These are phyloP conservation scores for Wallacemonas rigidus DNA, from an alignment of 208 protist genomes.

Conservation along the genomic window DNA sequence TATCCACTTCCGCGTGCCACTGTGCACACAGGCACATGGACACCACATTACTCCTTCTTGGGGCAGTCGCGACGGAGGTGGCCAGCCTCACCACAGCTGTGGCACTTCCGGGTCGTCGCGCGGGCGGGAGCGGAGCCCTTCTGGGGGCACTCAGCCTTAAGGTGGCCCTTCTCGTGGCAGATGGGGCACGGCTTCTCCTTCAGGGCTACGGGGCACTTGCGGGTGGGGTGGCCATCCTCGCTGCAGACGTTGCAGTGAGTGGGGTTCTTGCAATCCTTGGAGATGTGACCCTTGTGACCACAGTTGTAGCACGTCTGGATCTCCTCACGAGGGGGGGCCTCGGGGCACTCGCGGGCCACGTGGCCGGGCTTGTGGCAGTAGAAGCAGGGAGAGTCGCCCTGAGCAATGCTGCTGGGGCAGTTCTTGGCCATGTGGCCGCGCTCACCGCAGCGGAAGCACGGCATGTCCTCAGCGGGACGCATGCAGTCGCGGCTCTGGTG, in stretches of 20 bases:
- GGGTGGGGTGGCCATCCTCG: slow-evolving; percentile 77
- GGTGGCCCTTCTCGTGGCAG: slow-evolving; percentile 83
- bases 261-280: slow-evolving; percentile 71
- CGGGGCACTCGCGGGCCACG: slow-evolving; percentile 82
- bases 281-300: slow-evolving; percentile 78
- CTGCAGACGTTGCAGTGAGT: slow-evolving; percentile 84
- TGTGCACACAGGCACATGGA: neutral
- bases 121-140: slow-evolving; percentile 15
- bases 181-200: slow-evolving; percentile 61
- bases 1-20: neutral
- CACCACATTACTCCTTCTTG: slow-evolving; percentile 23
- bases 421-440: slow-evolving; percentile 78
- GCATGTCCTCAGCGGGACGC: slow-evolving; percentile 38
- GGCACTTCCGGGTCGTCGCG: slow-evolving; percentile 42
- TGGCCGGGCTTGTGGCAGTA: slow-evolving; percentile 89
- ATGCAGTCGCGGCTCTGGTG: slow-evolving; percentile 84
- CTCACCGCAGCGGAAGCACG: slow-evolving; percentile 85
- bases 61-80: slow-evolving; percentile 77
- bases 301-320: slow-evolving; percentile 82
- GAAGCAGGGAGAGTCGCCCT: slow-evolving; percentile 80
- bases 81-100: slow-evolving; percentile 66
- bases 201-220: slow-evolving; percentile 66
- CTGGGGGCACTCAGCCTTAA: slow-evolving; percentile 64
- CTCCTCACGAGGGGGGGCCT: slow-evolving; percentile 71
- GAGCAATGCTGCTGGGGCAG: slow-evolving; percentile 66